phyloP scores from a whole-genome alignment of 257 asterid species.

The Solanum chmielewskii region DNA sequence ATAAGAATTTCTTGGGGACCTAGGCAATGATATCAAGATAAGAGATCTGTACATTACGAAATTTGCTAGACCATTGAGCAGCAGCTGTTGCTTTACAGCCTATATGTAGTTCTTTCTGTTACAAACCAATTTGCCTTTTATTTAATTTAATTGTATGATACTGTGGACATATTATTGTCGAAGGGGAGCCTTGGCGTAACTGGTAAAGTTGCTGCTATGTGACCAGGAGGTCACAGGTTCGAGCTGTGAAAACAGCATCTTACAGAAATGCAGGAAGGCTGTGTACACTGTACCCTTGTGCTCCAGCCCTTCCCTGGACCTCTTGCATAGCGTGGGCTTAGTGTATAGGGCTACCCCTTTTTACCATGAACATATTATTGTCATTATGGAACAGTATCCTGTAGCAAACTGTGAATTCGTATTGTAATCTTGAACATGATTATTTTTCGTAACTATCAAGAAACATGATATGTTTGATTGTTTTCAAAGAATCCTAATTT shows the following conservation, averaged over 20 bases:
- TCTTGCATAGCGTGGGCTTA: not conserved
- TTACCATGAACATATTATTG: not conserved
- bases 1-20: not conserved
- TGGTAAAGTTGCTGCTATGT: not conserved
- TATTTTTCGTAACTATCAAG: not conserved
- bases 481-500: not conserved
- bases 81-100: not conserved
- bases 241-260: not conserved
- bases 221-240: not conserved
- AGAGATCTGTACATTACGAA: not conserved
- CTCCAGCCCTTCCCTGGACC: not conserved
- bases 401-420: not conserved
- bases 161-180: not conserved
- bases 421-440: not conserved
- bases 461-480: not conserved
- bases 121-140: not conserved
- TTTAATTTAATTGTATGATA: not conserved
- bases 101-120: not conserved
- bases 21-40: not conserved
- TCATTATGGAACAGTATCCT: not conserved
- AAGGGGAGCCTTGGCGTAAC: not conserved
- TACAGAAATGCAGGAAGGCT: not conserved
- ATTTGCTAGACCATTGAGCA: not conserved
- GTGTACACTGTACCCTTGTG: not conserved
- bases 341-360: not conserved